Base-by-base conservation (phyloP, 345 rosid species). In the Alliaria petiolata region DNA sequence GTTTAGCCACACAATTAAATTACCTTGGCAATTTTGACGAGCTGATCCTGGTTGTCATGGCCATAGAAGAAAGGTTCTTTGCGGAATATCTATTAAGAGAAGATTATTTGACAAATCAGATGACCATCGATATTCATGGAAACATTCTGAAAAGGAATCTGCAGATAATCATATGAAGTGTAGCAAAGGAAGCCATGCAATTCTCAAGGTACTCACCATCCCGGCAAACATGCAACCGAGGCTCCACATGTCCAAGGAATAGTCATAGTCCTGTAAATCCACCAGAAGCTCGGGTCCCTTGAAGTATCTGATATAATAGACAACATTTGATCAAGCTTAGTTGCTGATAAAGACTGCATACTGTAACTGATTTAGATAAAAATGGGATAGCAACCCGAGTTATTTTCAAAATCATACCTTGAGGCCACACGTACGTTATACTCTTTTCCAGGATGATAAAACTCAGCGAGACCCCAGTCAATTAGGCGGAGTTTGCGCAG, bases 221-320 rank as follows among this genome's bases (percentile, higher is more conserved):
- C 99, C 99, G 26, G 98, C 98, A 83, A 95, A 90, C 99, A 92
- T 95, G 75, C 99, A 95, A 19, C 98, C 99, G 9, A 95, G 98
- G 86, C 99, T 95, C 99, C 99, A 95, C 96, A 95, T 92, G 78
- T 92, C 99, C 82, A 92, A 81, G 31, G 99, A 95, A 82, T 95
- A 95, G 83, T 95, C 99, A 80, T 95, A 95, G 83, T 92, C 99
- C 78, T 88, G 98, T 53, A 95, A 83, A 81, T 92, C 98, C 61
- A 92, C 96, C n/a, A 92, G 83, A 69, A 95, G 97, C 69, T 95
- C 99, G 0, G 99, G 99, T 22, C 99, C 99, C 83, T 95, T 95
- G 75, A 92, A 95, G 86, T 92, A 90, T 65, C 99, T 87, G 79
- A 36, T 57, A 47, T 66, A 44, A 1, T 17, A 57, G 26, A 47